Evolutionary conservation across 2,329 filamentous ascomycete species (phyloP), one percentile per base, ranked within the genome.

Genomic region (Leptographium wingfieldii): DNA sequence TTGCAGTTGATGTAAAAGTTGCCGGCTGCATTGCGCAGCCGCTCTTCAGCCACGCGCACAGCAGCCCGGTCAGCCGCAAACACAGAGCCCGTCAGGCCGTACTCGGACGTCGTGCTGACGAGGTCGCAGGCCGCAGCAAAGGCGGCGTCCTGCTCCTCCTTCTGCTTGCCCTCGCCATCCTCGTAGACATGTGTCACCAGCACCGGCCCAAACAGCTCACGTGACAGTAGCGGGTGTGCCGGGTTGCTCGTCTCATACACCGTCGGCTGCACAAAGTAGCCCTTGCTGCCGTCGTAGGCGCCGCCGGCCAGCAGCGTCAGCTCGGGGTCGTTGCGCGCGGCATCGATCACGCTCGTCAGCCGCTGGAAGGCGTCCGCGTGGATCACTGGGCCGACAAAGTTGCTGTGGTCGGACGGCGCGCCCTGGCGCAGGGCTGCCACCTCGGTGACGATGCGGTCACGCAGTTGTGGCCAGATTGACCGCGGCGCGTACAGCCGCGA

Each of bases 51-150:
- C 60, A 78, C 70, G 2, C 76, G 74, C 43, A 80, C 73, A 10
- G 76, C 79, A 14, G 67, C 67, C 0, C 74, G 75, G 65, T 79
- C 76, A 7, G 73, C 71, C 46, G 77, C 77, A 65, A 80, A 80
- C 55, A 80, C 72, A 4, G 75, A 71, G 10, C 78, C 78, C 1
- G 78, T 80, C 57, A 80, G 68, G 3, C 67, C 69, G 70, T 95
- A 95, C 67, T 88, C 87, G 61, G 83, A 85, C 1, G 88, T 88
- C 6, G 73, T 69, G 73, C 92, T 87, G 60, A 92, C 84, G 56
- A 86, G 73, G 69, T 80, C 74, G 74, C 84, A 87, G 5, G 74
- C 75, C 55, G 77, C 72, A 53, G 71, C 73, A 60, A 78, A 77
- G 1, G 72, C 73, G 7, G 72, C 76, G 0, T 74, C 74, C 43